phyloP scores from a whole-genome alignment of 2,329 filamentous ascomycete genomes.

The Fusarium napiforme region DNA sequence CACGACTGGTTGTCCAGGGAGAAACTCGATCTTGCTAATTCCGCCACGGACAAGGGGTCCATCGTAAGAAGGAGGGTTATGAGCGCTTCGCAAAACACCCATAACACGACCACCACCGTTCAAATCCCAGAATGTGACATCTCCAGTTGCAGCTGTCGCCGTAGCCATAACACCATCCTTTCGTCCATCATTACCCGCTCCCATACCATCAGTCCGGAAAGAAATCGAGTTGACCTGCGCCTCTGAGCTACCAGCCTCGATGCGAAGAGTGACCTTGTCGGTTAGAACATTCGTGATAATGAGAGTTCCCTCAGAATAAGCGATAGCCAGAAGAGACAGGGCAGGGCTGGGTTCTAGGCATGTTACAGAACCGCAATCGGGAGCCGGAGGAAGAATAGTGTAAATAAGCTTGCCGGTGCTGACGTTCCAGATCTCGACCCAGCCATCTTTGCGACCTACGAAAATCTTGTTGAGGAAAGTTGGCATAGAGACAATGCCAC shows the following conservation, averaged over 20 bases:
- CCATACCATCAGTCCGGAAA: slow-evolving; percentile 89
- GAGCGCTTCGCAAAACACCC: slow-evolving; percentile 87
- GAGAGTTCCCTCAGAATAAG: slow-evolving; percentile 82
- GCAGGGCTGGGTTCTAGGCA: slow-evolving; percentile 86
- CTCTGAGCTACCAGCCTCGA: slow-evolving; percentile 74
- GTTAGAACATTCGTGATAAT: slow-evolving; percentile 83
- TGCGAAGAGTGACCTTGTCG: slow-evolving; percentile 76
- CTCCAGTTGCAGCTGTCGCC: slow-evolving; percentile 79
- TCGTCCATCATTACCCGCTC: slow-evolving; percentile 87
- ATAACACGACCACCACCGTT: slow-evolving; percentile 88
- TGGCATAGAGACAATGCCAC: slow-evolving; percentile 86
- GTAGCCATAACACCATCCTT: slow-evolving; percentile 95
- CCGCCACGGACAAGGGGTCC: slow-evolving; percentile 74
- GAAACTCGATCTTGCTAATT: slow-evolving; percentile 88
- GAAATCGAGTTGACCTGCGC: slow-evolving; percentile 82
- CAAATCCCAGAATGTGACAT: slow-evolving; percentile 96
- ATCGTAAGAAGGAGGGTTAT: slow-evolving; percentile 75
- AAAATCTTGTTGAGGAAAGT: slow-evolving; percentile 98
- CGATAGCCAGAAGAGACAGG: slow-evolving; percentile 86
- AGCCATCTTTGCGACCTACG: slow-evolving; percentile 85
- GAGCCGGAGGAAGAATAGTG: slow-evolving; percentile 81
- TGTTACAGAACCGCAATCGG: slow-evolving; percentile 82
- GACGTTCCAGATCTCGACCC: slow-evolving; percentile 97
- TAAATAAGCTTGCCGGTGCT: slow-evolving; percentile 92
- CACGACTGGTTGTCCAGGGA: slow-evolving; percentile 88